Evolutionary conservation across 306 rosid species (phyloP), one percentile per base, ranked within the genome.

Genomic region (Cotoneaster glaucophyllus): DNA sequence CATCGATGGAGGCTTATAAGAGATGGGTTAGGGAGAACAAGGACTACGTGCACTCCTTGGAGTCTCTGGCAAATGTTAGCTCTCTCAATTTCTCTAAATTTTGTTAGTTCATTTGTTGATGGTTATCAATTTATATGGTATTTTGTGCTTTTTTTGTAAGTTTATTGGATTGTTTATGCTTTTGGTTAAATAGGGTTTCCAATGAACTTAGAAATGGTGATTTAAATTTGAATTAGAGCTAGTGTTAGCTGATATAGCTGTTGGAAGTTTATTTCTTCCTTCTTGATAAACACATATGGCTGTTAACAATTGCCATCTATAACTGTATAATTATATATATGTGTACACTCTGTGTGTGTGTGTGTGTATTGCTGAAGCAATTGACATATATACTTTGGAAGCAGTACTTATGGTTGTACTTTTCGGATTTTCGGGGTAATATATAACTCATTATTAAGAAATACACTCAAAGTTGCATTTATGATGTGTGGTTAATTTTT

Each of bases 1-100:
- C 1, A 48, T 48, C 53, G 74, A 92, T 95, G 99, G 99, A 90
- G 52, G 85, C 91, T 79, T 95, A 92, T 69, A 92, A 89, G 87
- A 85, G 83, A 79, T 95, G 96, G 96, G 97, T 92, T 22, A 82
- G 99, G 86, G 86, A 81, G 85, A 95, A 95, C 87, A 92, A 84
- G 86, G 92, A 89, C 62, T 92, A 83, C 77, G 96, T 95, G 45
- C 91, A 90, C 82, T 88, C 96, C 37, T 68, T 95, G 80, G 99
- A 92, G 79, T 89, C 98, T 75, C 79, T 92, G 74, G 97, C 99
- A 75, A 95, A 90, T 83, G 97, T 95, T 80, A 95, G 97, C 50
- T 63, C 31, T 58, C 57, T 81, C 66, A 26, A 22, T 63, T 69
- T 74, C 63, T 54, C 0, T 69, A 19, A 18, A 58, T 57, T 53